phyloP scores from a whole-genome alignment of 2,329 filamentous ascomycete genomes.

The Beauveria australis region DNA sequence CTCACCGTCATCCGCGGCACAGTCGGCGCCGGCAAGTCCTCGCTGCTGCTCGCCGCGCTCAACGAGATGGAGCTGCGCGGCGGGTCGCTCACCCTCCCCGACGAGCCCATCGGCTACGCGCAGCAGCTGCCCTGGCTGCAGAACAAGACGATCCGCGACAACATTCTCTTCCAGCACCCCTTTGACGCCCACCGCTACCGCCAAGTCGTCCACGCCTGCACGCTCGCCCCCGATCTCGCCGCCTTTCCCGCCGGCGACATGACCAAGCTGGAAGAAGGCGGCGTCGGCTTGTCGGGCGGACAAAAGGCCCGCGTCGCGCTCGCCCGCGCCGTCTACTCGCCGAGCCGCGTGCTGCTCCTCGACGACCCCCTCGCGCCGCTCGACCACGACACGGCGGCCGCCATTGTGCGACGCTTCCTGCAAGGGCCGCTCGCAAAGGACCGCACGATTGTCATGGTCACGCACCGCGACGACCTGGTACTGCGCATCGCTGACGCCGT shows the following conservation, averaged over 20 bases:
- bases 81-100: conserved; percentile 37
- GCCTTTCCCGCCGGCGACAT: conserved; percentile 50
- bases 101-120: conserved; percentile 45
- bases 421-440: conserved; percentile 50
- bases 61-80: conserved; percentile 60
- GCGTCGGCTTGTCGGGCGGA: conserved; percentile 54
- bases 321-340: conserved; percentile 54
- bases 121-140: conserved; percentile 58
- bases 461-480: conserved; percentile 71
- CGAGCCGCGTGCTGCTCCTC: conserved; percentile 47
- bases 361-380: conserved; percentile 57
- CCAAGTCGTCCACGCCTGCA: conserved; percentile 53
- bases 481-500: conserved; percentile 65
- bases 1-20: conserved; percentile 50
- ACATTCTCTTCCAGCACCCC: conserved; percentile 53
- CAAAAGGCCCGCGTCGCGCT: conserved; percentile 56
- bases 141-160: conserved; percentile 57
- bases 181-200: conserved; percentile 49
- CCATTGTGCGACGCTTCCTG: conserved; percentile 53
- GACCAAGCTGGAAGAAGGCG: conserved; percentile 53
- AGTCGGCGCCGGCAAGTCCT: conserved; percentile 55
- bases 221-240: conserved; percentile 46
- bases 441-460: conserved; percentile 70
- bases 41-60: conserved; percentile 49
- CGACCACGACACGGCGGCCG: conserved; percentile 54